A percentile compares a stretch with the other conserved stretches of the same genome.
Evolutionary conservation across 495 filamentous ascomycete species (phyloP).

Genomic region (Tuber aestivum): DNA sequence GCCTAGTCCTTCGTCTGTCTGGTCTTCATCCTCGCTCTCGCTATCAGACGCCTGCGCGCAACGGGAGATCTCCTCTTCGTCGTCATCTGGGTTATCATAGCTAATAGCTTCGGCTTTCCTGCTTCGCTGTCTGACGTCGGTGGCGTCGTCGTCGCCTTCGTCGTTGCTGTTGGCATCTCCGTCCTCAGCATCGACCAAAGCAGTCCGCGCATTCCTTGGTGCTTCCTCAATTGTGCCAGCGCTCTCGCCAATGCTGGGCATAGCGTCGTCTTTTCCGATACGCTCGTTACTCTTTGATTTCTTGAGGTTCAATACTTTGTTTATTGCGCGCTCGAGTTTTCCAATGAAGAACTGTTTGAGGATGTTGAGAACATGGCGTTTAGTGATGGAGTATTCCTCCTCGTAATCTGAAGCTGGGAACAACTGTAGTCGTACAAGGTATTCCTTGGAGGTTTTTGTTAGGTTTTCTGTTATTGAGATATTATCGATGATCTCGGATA

Average conservation of each 20-base stretch:
- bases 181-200: constrained; percentile 53
- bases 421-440: constrained; percentile 71
- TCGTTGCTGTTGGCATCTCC: constrained; percentile 67
- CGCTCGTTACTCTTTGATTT: constrained; percentile 60
- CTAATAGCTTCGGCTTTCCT: constrained; percentile 74
- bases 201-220: constrained; percentile 45
- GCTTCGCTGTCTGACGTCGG: constrained; percentile 64
- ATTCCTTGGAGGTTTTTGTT: constrained; percentile 71
- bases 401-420: constrained; percentile 79
- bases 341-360: constrained; percentile 76
- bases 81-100: constrained; percentile 88
- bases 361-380: constrained; percentile 66
- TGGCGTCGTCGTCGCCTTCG: constrained; percentile 68
- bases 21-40: constrained; percentile 48
- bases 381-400: constrained; percentile 73
- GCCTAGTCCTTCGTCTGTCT: constrained; percentile 55
- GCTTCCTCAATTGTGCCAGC: constrained; percentile 55
- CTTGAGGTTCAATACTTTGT: constrained; percentile 69
- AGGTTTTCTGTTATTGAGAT: constrained; percentile 71
- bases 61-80: constrained; percentile 63
- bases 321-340: constrained; percentile 59
- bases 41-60: constrained; percentile 51
- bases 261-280: constrained; percentile 56
- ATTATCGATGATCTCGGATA: constrained; percentile 80
- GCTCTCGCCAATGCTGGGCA: constrained; percentile 75